Conservation (phyloP, 164 flowering plant genomes). For the Buxus sempervirens region DNA sequence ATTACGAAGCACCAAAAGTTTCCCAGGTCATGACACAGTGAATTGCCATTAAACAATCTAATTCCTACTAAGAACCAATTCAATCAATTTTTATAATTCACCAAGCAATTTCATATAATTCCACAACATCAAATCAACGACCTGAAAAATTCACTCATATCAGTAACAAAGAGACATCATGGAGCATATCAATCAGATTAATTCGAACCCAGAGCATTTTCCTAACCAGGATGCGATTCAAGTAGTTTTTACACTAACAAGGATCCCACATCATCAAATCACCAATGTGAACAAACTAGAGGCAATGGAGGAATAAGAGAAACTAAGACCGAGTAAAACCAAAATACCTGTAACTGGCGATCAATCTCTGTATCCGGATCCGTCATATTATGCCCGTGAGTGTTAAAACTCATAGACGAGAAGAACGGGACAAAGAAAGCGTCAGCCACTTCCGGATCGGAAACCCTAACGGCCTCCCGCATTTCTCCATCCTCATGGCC, state of each 20-base stretch:
- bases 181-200: background rate
- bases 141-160: too few species aligned
- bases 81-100: too few species aligned
- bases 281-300: too few species aligned
- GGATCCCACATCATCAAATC: too few species aligned
- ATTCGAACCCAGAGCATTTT: background rate
- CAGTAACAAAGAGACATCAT: background rate
- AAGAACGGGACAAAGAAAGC: conserved; percentile 92
- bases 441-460: conserved; percentile 75
- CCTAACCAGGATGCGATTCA: too few species aligned
- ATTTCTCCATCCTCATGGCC: conserved; percentile 26
- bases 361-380: conserved; percentile 76
- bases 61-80: too few species aligned
- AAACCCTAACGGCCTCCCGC: conserved; percentile 70
- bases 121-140: too few species aligned
- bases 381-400: conserved; percentile 78
- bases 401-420: conserved; percentile 85
- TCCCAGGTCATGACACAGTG: too few species aligned
- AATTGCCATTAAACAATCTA: too few species aligned
- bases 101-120: too few species aligned
- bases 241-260: too few species aligned
- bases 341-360: conserved; percentile 63
- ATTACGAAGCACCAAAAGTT: too few species aligned
- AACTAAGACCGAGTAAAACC: background rate
- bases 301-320: background rate